Evolutionary conservation across 208 protist genomes (phyloP), one percentile per base, ranked within the genome.

Genomic region (Trypanosoma platydactyli): DNA sequence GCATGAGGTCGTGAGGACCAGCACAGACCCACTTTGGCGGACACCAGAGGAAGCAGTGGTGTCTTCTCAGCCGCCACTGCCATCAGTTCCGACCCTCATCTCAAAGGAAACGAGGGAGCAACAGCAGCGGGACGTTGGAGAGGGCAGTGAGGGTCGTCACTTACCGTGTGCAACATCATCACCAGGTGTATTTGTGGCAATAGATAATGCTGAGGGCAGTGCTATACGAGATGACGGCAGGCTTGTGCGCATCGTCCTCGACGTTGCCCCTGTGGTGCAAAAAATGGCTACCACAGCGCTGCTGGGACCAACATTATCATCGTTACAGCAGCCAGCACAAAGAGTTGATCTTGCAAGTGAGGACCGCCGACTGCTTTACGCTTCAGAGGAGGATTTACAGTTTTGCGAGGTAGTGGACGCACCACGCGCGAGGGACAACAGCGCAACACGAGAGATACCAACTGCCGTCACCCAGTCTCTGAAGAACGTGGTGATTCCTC

Each of bases 201-300:
- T 64, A 41, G 54, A 62, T 22, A 59, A 59, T 22, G 29, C 61
- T 51, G 38, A 7, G 1, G 38, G 57, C 38, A 60, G 25, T 33
- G 22, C 52, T 54, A 18, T 46, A 35, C 25, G 25, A 29, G 62
- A 29, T 61, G 41, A n/a, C 3, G 27, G 20, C 15, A 56, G 57
- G 22, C 68, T 52, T 13, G 9, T 79, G 35, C 54, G 69, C 5
- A 64, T 83, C 41, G 69, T 83, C 29, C 25, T 83, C 0, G 78
- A 83, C 46, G 65, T 79, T 25, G 68, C 68, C 20, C 73, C 78
- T 51, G 38, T 79, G 18, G 49, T 72, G 45, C 40, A 65, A 27
- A 38, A 67, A 7, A 1, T 80, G 16, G 18, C 56, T 1, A 22
- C 59, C 20, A 29, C 29, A 16, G 50, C 38, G n/a, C 33, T 18